phyloP scores from a whole-genome alignment of 306 rosid species.

The Castanospermum australe region DNA sequence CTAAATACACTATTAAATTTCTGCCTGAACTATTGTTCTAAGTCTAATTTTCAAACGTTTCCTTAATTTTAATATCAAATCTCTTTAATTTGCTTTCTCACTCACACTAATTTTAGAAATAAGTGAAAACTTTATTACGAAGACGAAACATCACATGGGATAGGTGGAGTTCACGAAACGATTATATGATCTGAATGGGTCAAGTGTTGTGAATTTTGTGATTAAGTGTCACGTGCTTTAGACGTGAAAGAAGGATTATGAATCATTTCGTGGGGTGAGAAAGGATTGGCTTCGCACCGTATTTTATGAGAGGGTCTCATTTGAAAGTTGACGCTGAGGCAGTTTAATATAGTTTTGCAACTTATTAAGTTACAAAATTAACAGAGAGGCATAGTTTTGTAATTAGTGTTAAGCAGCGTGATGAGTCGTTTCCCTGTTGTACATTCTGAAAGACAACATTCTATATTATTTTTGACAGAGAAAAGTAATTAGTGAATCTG shows the following conservation, averaged over 20 bases:
- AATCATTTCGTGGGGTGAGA: too few species aligned
- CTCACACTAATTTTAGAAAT: too few species aligned
- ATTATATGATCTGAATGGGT: background rate
- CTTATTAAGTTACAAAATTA: background rate
- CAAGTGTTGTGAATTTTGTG: background rate
- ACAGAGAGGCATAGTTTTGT: background rate
- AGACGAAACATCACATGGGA: constrained; percentile 25
- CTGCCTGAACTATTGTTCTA: too few species aligned
- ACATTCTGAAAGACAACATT: background rate
- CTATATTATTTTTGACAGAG: background rate
- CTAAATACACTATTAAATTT: too few species aligned
- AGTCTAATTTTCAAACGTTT: too few species aligned
- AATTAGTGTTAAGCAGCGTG: constrained; percentile 25
- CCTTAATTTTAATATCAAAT: too few species aligned
- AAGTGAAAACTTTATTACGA: too few species aligned
- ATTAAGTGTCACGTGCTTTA: constrained; percentile 48
- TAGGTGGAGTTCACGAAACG: background rate
- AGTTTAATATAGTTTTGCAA: background rate
- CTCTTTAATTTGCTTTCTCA: too few species aligned
- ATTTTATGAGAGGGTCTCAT: too few species aligned
- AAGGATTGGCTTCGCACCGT: too few species aligned
- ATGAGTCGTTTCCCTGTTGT: background rate
- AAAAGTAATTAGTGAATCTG: background rate
- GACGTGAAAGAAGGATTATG: constrained; percentile 45
- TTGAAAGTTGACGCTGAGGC: too few species aligned